Evolutionary conservation across 352 stramenopile species (phyloP), one percentile per base, ranked within the genome.

Genomic region (Phytophthora tubulina): DNA sequence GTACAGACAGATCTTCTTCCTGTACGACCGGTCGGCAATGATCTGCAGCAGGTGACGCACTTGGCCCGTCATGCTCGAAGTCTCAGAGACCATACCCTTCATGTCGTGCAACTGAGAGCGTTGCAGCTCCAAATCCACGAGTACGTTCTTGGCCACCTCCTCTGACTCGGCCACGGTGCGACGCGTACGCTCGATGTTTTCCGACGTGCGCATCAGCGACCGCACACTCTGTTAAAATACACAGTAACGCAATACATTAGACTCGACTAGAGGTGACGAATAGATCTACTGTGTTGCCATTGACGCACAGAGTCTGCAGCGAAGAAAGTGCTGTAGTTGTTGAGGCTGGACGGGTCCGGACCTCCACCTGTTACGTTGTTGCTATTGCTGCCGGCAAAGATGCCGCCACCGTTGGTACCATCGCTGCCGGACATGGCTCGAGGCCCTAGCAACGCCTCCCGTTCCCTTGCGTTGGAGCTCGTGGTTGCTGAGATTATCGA

Each of bases 321-420:
- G 57, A 86, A 74, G 63, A 93, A 93, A 11, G 86, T 93, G 74
- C 80, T 90, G 81, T 93, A 93, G 72, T 91, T 92, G 72, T 85
- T 88, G 45, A 83, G 60, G 41, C 52, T 73, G 49, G 69, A 67
- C 5, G 54, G 53, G 21, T 81, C 69, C 3, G 70, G 60, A 41
- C 78, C 73, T 51, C 70, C 73, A 45, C 66, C 51, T 21, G 67
- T 78, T 46, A 81, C 75, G 62, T 65, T 59, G 8, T 49, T 50
- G 17, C 51, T 67, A 35, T 75, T 79, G n/a, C 71, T 65, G 2
- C 54, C 60, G 3, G 70, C 69, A 32, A 75, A 79, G 57, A 78
- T 78, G 14, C 75, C 76, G 9, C 73, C 63, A 6, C 64, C 57
- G 4, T 48, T 58, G 21, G n/a, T 46, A 31, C 76, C 66, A 38